Evolutionary conservation across 306 rosid species (phyloP).

Genomic region (Begonia loranthoides): DNA sequence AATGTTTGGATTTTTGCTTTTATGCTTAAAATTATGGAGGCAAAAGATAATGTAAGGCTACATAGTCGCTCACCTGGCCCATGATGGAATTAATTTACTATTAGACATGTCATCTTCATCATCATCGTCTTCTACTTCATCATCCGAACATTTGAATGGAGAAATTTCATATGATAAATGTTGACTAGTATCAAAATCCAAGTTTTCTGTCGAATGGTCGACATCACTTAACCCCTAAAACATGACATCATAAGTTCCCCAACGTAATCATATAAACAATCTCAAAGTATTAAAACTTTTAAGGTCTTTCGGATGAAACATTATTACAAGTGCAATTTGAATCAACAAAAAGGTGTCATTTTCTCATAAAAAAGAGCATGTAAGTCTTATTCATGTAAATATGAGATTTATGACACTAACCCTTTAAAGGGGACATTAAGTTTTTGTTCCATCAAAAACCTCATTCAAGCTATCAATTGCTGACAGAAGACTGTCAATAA

Average conservation of each 20-base stretch:
- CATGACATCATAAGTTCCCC: slow-evolving; percentile 6
- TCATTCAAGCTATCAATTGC: no score
- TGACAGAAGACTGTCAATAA: no score
- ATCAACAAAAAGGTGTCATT: no score
- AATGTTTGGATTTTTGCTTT: background rate
- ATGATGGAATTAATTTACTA: slow-evolving; percentile 56
- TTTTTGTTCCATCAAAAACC: no score
- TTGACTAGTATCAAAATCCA: slow-evolving; percentile 15
- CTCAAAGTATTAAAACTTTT: no score
- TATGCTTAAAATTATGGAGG: background rate
- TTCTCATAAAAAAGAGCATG: no score
- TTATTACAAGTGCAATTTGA: no score
- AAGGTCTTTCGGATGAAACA: no score
- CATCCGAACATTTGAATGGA: slow-evolving; percentile 83
- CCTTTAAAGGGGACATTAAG: no score
- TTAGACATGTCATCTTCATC: slow-evolving; percentile 28
- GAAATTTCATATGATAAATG: slow-evolving; percentile 77
- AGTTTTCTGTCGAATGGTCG: slow-evolving; percentile 19
- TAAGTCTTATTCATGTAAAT: no score
- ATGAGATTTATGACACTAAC: no score
- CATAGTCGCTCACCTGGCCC: slow-evolving; percentile 64
- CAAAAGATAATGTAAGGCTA: background rate
- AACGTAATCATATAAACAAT: no score
- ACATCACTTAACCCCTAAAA: slow-evolving; percentile 28
- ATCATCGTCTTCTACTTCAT: slow-evolving; percentile 48